phyloP scores from a whole-genome alignment of 805 yeast genomes.

The Nakazawaea ishiwadae region DNA sequence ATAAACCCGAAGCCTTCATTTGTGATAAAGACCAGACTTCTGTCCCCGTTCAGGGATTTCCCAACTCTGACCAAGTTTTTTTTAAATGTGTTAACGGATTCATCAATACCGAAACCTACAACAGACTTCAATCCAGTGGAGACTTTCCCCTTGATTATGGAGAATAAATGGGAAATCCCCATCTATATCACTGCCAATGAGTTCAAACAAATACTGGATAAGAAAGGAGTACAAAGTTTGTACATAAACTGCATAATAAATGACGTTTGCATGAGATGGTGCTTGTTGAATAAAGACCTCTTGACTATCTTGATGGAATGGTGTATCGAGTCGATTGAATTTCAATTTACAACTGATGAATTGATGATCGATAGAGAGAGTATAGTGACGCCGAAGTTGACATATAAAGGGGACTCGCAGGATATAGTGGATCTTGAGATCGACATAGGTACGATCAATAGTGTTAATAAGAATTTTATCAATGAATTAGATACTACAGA shows the following conservation, averaged over 20 bases:
- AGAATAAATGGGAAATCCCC: constrained; percentile 83
- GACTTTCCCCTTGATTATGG: constrained; percentile 60
- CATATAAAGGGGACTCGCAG: constrained; percentile 58
- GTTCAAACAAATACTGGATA: constrained; percentile 51
- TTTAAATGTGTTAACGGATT: constrained; percentile 69
- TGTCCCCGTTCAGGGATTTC: constrained; percentile 25
- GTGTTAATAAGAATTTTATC: constrained; percentile 26
- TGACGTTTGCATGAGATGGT: constrained; percentile 57
- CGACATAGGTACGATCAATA: constrained; percentile 35
- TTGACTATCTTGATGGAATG: constrained; percentile 71
- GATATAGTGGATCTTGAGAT: constrained; percentile 37
- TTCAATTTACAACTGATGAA: constrained; percentile 32
- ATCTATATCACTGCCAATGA: constrained; percentile 57
- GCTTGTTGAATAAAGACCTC: constrained; percentile 52
- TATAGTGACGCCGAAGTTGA: constrained; percentile 65
- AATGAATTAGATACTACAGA: constrained; percentile 37
- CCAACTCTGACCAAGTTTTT: constrained; percentile 58
- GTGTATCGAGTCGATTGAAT: constrained; percentile 77
- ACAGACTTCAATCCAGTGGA: constrained; percentile 46
- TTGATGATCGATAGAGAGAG: constrained; percentile 55
- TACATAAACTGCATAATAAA: constrained; percentile 82
- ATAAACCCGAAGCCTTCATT: constrained; percentile 60
- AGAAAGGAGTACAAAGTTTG: constrained; percentile 57
- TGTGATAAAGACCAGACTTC: constrained; percentile 62
- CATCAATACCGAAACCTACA: constrained; percentile 59